These are phyloP conservation scores for Austroboletus festivus DNA, from an alignment of 768 basidiomycete species.

Conservation along the genomic window DNA sequence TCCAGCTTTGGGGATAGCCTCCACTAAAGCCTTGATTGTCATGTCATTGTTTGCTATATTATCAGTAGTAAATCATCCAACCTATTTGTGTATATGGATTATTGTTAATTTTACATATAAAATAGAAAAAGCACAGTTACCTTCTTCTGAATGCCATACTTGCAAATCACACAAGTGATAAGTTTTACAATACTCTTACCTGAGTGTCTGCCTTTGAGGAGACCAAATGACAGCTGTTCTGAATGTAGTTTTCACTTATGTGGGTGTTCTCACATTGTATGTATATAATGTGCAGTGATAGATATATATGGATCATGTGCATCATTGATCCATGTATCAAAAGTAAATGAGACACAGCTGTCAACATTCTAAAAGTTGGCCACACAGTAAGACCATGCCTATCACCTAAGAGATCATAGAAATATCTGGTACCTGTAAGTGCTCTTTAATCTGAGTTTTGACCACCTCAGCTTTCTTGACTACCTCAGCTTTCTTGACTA, in stretches of 20 bases:
- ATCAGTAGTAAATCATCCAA: not conserved
- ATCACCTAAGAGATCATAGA: too few species aligned
- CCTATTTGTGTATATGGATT: not conserved
- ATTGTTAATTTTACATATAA: too few species aligned
- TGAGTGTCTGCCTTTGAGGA: not conserved
- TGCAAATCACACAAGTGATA: not conserved
- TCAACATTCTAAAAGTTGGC: too few species aligned
- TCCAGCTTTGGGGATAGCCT: not conserved
- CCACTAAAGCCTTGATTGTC: not conserved
- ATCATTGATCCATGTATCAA: slow-evolving; percentile 17
- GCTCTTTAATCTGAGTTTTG: not conserved
- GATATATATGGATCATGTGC: slow-evolving; percentile 14
- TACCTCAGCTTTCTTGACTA: not conserved
- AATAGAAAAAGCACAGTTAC: not conserved
- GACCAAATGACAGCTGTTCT: not conserved
- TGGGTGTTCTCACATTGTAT: not conserved
- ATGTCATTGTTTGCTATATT: not conserved
- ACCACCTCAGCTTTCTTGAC: not conserved
- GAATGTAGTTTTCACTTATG: not conserved
- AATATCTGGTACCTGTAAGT: too few species aligned
- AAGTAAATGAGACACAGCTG: slow-evolving; percentile 6
- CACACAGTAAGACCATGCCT: too few species aligned
- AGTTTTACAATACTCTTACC: not conserved
- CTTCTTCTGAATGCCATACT: not conserved
- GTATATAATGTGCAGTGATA: slow-evolving; percentile 17